Evolutionary conservation across 78 protist genomes (phyloP).

Genomic region (Planoprotostelium fungivorum): DNA sequence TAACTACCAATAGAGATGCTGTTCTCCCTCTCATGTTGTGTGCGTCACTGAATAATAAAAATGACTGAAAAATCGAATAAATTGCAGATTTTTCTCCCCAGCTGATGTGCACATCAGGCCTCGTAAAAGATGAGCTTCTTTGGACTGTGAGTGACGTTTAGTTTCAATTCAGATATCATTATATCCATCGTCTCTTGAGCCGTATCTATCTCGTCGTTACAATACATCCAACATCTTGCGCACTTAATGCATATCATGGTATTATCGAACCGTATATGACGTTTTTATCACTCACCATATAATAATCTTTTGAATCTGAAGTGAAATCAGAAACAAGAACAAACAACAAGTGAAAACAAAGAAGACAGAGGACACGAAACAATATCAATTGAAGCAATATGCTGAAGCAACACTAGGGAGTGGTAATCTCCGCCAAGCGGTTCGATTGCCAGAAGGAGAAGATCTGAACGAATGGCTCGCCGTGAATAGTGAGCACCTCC

Average conservation of each 20-base stretch:
- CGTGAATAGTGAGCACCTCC: constrained; percentile 49
- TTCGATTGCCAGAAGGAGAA: constrained; percentile 68
- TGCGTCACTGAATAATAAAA: no score
- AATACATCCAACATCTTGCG: background rate
- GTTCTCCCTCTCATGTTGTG: no score
- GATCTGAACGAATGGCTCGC: constrained; percentile 80
- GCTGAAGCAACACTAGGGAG: constrained; percentile 57
- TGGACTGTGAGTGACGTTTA: background rate
- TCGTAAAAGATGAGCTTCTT: background rate
- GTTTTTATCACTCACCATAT: no score
- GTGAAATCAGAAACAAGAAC: constrained; percentile 61
- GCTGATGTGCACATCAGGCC: no score
- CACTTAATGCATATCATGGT: no score
- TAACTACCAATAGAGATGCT: no score
- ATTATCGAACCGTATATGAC: no score
- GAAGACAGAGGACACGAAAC: constrained; percentile 46
- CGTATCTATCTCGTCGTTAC: no score
- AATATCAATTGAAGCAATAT: constrained; percentile 52
- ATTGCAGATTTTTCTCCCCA: no score
- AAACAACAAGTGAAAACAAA: constrained; percentile 60
- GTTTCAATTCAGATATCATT: background rate
- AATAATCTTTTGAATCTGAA: no score
- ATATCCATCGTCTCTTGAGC: background rate
- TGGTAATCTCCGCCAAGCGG: constrained; percentile 65
- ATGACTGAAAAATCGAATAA: no score